Conservation (phyloP, 768 basidiomycete genomes). For the Fibroporia radiculosa region DNA sequence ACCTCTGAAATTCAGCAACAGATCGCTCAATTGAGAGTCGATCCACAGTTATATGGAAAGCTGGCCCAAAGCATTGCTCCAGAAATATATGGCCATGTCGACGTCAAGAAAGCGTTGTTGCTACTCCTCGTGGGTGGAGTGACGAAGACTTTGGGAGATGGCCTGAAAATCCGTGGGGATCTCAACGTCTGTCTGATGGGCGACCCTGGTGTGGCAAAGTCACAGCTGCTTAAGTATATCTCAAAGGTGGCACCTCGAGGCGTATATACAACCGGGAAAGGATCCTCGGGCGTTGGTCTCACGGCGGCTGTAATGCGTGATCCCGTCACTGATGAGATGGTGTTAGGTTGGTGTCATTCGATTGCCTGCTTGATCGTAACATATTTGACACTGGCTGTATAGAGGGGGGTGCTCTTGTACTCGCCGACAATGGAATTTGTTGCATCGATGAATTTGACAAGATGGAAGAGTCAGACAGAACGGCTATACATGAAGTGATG, state of each 20-base stretch:
- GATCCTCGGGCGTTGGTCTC: constrained; percentile 96
- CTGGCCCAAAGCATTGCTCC: constrained; percentile 94
- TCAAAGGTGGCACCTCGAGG: constrained; percentile 97
- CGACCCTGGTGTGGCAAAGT: constrained; percentile 98
- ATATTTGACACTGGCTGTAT: constrained; percentile 8
- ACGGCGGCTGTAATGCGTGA: constrained; percentile 99
- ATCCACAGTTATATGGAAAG: constrained; percentile 78
- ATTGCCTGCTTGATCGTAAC: not conserved
- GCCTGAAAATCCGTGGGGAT: constrained; percentile 98
- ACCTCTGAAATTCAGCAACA: constrained; percentile 74
- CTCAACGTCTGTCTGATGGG: constrained; percentile 98
- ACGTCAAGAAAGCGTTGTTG: constrained; percentile 94
- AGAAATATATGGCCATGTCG: constrained; percentile 95
- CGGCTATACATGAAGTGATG: constrained; percentile 99
- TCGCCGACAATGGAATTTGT: constrained; percentile 98
- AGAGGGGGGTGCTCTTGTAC: constrained; percentile 99
- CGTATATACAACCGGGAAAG: constrained; percentile 97
- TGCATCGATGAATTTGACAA: constrained; percentile 99
- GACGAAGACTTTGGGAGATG: constrained; percentile 91
- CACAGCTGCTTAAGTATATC: constrained; percentile 95
- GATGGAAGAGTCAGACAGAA: constrained; percentile 97
- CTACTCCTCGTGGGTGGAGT: constrained; percentile 92
- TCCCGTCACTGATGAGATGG: constrained; percentile 99
- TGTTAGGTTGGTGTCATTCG: constrained; percentile 61
- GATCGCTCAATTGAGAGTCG: constrained; percentile 60